These are phyloP conservation scores for Avena eriantha DNA, from an alignment of 176 grass and related monocot genomes.

Conservation along the genomic window DNA sequence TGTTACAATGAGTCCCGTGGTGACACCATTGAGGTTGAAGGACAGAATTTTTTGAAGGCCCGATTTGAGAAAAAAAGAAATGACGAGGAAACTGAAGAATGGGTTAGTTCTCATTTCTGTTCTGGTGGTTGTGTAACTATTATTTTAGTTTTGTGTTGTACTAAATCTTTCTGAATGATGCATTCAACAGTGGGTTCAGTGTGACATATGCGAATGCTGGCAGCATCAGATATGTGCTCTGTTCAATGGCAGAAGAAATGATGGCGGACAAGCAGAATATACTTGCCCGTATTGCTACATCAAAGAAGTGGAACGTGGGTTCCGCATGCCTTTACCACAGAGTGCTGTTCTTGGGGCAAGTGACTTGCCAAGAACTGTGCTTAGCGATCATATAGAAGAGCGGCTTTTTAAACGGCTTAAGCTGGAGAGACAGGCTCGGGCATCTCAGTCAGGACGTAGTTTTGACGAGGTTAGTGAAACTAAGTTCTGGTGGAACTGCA, in stretches of 20 bases:
- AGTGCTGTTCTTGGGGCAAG: slow-evolving; percentile 99
- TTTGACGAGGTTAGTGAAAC: slow-evolving; percentile 78
- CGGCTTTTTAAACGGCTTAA: slow-evolving; percentile 82
- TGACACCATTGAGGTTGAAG: slow-evolving; percentile 90
- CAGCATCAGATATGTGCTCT: slow-evolving; percentile 99
- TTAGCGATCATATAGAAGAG: slow-evolving; percentile 97
- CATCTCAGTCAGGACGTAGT: slow-evolving; percentile 63
- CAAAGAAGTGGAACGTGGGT: slow-evolving; percentile 78
- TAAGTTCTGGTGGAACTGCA: slow-evolving; percentile 18
- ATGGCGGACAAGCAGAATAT: slow-evolving; percentile 96
- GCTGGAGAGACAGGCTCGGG: slow-evolving; percentile 78
- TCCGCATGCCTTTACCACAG: slow-evolving; percentile 91
- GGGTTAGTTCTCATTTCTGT: slow-evolving; percentile 66
- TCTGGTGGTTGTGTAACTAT: slow-evolving; percentile 27
- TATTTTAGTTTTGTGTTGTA: slow-evolving; percentile 21
- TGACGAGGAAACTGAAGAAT: slow-evolving; percentile 99
- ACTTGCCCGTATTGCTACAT: slow-evolving; percentile 95
- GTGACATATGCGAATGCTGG: slow-evolving; percentile 99
- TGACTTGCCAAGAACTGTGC: slow-evolving; percentile 90
- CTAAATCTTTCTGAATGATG: slow-evolving; percentile 50
- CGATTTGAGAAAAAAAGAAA: slow-evolving; percentile 95
- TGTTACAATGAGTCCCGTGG: slow-evolving; percentile 94
- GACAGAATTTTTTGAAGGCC: slow-evolving; percentile 61
- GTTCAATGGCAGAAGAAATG: slow-evolving; percentile 97
- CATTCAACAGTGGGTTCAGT: slow-evolving; percentile 93